These are phyloP conservation scores for Ganoderma meredithae DNA, from an alignment of 1,284 basidiomycete species.

Conservation along the genomic window DNA sequence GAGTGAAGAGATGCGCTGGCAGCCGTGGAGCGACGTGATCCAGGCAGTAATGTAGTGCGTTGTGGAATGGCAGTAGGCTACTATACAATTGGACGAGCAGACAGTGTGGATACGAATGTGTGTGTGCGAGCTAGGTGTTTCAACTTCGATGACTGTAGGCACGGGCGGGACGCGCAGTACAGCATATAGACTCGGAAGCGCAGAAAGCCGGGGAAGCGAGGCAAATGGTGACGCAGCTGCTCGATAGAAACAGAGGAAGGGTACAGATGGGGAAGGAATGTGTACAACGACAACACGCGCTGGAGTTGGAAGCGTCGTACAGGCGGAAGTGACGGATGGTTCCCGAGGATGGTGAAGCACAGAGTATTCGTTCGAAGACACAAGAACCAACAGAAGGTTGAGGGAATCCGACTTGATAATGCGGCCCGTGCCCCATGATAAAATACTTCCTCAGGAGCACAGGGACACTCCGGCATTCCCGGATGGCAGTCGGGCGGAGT, in stretches of 20 bases:
- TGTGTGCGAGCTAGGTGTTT: neutral
- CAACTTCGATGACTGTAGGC: neutral
- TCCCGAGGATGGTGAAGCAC: neutral
- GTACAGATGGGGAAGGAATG: neutral
- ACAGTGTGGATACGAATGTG: constrained; percentile 8
- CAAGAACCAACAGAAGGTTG: neutral
- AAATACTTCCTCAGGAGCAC: neutral
- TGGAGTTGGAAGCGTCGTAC: neutral
- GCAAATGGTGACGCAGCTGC: neutral
- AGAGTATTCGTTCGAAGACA: neutral
- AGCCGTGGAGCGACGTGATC: too few relatives aligned
- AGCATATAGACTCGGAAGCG: neutral
- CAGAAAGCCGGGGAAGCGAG: neutral
- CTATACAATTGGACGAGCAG: constrained; percentile 26
- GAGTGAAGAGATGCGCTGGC: neutral
- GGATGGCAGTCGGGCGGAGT: neutral
- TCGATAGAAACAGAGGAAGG: neutral
- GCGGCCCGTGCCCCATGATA: neutral
- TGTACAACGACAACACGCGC: constrained; percentile 3
- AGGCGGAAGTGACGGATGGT: neutral
- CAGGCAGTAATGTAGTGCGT: neutral
- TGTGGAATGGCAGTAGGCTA: constrained; percentile 7
- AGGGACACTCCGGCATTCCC: neutral
- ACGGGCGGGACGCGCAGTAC: neutral
- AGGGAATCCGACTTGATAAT: neutral